Base-by-base conservation (phyloP, 2,329 filamentous ascomycete genomes). In the Basipetospora chlamydospora region DNA sequence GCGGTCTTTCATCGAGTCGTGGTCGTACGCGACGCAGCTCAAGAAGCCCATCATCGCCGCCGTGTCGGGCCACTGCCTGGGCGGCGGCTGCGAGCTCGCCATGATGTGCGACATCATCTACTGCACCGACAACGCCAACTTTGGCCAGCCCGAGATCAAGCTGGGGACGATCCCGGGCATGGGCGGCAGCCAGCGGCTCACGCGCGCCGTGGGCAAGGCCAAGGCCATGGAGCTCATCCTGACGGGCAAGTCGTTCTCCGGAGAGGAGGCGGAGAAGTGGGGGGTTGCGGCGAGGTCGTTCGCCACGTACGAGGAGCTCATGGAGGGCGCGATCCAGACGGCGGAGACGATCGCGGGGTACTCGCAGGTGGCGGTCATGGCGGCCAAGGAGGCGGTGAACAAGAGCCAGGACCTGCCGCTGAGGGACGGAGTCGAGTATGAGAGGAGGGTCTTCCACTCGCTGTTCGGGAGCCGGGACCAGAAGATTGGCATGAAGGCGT, bases 101-200 rank as follows among this genome's bases (percentile, higher is more conserved):
- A 81, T 98, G 68, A 98, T 96, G 90, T 85, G 81, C 52, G 90
- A 98, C 56, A 79, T 96, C 46, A 61, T 98, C 41, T 96, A 96
- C 67, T 90, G 83, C 61, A 87, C 82, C 2, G 69, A 78, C 35
- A 73, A 60, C 12, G 88, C 90, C 45, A 92, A 84, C 49, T 95
- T 98, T 54, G 90, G 90, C 10, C 90, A 96, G 62, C 90, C 90
- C 1, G 90, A 98, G 66, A 85, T 98, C 64, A 95, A 92, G 63
- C 69, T 98, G 3, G 90, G 90, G 18, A 81, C 81, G 2, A 84
- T 96, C 39, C 90, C 90, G 1, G 90, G 90, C 3, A 90, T 83
- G 0, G 90, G 90, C 20, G 90, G 90, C 6, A 86, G 78, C 43
- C 90, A 98, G 66, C 70, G 90, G 7, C 64, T 98, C 31, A 93